Evolutionary conservation across 306 rosid genomes (phyloP).

Genomic region (Quercus dentata): DNA sequence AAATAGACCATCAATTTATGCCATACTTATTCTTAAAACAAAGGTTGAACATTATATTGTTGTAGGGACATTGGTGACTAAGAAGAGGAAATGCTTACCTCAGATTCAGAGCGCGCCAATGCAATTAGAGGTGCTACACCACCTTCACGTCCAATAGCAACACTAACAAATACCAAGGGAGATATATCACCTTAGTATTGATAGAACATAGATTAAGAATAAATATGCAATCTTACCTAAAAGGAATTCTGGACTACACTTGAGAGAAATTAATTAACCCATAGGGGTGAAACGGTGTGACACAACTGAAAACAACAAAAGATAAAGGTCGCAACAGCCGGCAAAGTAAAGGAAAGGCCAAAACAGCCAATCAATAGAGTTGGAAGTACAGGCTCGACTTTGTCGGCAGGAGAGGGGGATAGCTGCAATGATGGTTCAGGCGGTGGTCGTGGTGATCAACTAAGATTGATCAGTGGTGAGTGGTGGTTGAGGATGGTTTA

Average conservation of each 20-base stretch:
- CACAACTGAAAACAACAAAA: too few species aligned
- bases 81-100: constrained; percentile 55
- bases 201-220: not conserved
- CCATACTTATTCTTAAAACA: not conserved
- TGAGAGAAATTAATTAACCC: too few species aligned
- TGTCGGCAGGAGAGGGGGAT: too few species aligned
- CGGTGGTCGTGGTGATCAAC: too few species aligned
- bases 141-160: constrained; percentile 99
- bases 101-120: constrained; percentile 84
- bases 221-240: not conserved
- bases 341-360: too few species aligned
- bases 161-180: constrained; percentile 45
- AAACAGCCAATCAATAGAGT: too few species aligned
- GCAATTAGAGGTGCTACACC: constrained; percentile 99
- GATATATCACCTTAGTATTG: constrained; percentile 7
- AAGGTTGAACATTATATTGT: constrained; percentile 5
- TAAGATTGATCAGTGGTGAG: too few species aligned
- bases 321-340: too few species aligned
- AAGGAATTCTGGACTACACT: not conserved
- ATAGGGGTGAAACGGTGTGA: too few species aligned
- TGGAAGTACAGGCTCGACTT: too few species aligned
- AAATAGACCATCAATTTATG: not conserved
- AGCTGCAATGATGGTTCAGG: too few species aligned
- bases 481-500: too few species aligned
- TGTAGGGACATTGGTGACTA: constrained; percentile 1